Evolutionary conservation across 148 eudicot species (phyloP).

Genomic region (Rhododendron molle): DNA sequence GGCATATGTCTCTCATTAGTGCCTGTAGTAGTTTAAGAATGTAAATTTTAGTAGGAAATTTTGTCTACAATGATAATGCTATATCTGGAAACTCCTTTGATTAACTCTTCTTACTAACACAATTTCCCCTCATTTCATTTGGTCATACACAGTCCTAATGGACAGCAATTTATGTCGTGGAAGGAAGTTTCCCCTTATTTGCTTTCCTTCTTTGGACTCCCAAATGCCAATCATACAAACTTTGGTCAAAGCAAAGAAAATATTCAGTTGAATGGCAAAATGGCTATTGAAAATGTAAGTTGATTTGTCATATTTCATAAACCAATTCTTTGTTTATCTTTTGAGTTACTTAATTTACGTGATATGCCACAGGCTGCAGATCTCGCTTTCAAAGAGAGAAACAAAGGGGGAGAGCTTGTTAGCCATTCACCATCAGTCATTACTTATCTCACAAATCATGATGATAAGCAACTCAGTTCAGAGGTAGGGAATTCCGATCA

Average conservation of each 20-base stretch:
- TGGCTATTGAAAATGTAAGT: conserved; percentile 52
- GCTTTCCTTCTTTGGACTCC: conserved; percentile 55
- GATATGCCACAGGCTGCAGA: conserved; percentile 40
- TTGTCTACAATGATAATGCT: background rate
- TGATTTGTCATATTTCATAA: conserved; percentile 3
- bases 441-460: conserved; percentile 21
- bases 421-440: conserved; percentile 21
- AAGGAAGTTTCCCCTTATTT: conserved; percentile 86
- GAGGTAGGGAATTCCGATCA: conserved; percentile 26
- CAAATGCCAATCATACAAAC: conserved; percentile 31
- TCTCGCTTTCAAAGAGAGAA: conserved; percentile 13
- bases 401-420: conserved; percentile 10
- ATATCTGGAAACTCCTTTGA: background rate
- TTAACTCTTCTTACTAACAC: conserved; percentile 21
- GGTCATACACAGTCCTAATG: conserved; percentile 67
- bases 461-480: conserved; percentile 32
- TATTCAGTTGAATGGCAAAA: conserved; percentile 21
- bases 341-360: background rate
- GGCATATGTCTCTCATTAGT: background rate
- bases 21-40: background rate
- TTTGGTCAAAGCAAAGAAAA: conserved; percentile 22
- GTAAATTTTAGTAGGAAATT: background rate
- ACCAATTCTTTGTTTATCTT: background rate
- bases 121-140: conserved; percentile 10
- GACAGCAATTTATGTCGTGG: conserved; percentile 75